phyloP scores from a whole-genome alignment of 1,284 basidiomycete species.

The Papiliotrema fonsecae region DNA sequence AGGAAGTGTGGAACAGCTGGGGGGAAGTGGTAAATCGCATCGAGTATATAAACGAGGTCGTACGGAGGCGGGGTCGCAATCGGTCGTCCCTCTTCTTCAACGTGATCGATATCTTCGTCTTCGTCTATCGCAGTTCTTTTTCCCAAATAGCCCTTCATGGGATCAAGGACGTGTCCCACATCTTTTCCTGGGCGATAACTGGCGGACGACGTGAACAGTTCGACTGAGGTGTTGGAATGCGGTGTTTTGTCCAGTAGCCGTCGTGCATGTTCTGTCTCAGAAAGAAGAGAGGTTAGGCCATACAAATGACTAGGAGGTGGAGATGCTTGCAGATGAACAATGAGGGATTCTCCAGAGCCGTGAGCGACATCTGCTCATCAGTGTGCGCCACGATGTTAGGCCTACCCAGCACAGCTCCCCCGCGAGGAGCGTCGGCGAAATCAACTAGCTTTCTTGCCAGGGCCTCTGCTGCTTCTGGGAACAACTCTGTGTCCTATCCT shows the following conservation, averaged over 20 bases:
- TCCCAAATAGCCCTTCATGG: conserved; percentile 35
- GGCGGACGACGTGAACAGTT: conserved; percentile 25
- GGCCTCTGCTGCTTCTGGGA: conserved; percentile 61
- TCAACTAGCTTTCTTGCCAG: conserved; percentile 56
- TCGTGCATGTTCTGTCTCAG: conserved; percentile 54
- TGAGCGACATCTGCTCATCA: conserved; percentile 60
- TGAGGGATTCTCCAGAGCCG: conserved; percentile 64
- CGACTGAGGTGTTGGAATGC: conserved; percentile 13
- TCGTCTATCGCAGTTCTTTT: conserved; percentile 7
- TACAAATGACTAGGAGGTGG: conserved; percentile 54
- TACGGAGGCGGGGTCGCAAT: conserved; percentile 24
- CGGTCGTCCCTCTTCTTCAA: not conserved
- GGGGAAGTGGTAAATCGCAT: conserved; percentile 56
- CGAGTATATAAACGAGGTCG: conserved; percentile 53
- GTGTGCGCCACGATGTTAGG: not conserved
- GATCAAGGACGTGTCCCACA: conserved; percentile 36
- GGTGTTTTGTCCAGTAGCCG: conserved; percentile 47
- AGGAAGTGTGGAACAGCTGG: conserved; percentile 1
- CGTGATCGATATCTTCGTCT: conserved; percentile 7
- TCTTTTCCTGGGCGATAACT: conserved; percentile 22
- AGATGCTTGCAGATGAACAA: conserved; percentile 37
- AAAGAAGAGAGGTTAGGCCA: conserved; percentile 59
- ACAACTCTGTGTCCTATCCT: conserved; percentile 51
- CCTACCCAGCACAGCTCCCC: conserved; percentile 55
- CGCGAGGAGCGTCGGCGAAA: conserved; percentile 50